Evolutionary conservation across 352 stramenopile species (phyloP).

Genomic region (Pythium vanterpoolii): DNA sequence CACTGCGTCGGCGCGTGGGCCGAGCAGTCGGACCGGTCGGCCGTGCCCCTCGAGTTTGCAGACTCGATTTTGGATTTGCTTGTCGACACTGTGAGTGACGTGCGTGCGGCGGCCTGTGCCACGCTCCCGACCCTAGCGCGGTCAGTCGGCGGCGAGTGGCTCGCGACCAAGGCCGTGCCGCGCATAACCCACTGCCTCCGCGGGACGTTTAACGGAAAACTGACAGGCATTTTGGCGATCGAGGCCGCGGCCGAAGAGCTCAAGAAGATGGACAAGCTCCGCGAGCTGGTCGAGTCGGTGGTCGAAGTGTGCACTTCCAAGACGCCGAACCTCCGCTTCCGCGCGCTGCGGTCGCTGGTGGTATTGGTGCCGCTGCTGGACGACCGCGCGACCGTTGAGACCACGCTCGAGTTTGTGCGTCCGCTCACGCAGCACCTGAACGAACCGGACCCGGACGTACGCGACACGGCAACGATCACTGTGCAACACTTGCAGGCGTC

Average conservation of each 20-base stretch:
- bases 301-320: conserved; percentile 75
- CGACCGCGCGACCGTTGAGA: conserved; percentile 58
- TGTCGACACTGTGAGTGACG: conserved; percentile 65
- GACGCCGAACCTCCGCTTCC: conserved; percentile 81
- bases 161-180: conserved; percentile 64
- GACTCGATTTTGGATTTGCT: conserved; percentile 69
- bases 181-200: conserved; percentile 59
- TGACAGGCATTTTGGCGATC: conserved; percentile 68
- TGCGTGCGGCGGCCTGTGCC: conserved; percentile 58
- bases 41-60: conserved; percentile 64
- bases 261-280: conserved; percentile 65
- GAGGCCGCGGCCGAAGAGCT: conserved; percentile 62
- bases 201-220: conserved; percentile 65
- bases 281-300: conserved; percentile 58
- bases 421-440: conserved; percentile 51
- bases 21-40: conserved; percentile 52
- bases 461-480: conserved; percentile 63
- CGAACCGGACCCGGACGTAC: conserved; percentile 72
- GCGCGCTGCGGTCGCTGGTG: conserved; percentile 63
- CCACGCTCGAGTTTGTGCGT: conserved; percentile 73
- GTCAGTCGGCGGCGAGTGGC: conserved; percentile 76
- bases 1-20: conserved; percentile 82
- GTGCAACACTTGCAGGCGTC: conserved; percentile 45
- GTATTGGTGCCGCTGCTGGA: conserved; percentile 68
- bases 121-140: conserved; percentile 63